Percentiles rank a stretch among this genome's conserved stretches.
phyloP scores from a whole-genome alignment of 148 eudicot species.

The Amaranthus palmeri region DNA sequence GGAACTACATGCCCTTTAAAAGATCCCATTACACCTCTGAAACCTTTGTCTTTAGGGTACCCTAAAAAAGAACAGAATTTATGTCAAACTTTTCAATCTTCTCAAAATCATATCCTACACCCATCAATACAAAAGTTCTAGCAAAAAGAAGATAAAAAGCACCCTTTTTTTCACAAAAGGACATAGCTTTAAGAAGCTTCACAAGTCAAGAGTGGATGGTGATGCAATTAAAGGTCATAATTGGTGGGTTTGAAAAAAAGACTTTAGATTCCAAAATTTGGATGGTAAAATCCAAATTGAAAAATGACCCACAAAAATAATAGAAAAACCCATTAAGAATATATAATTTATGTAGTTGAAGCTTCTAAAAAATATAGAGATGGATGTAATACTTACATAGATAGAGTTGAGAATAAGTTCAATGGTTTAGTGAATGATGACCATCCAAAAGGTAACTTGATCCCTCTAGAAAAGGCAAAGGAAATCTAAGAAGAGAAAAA shows the following conservation, averaged over 20 bases:
- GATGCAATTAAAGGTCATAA: constrained; percentile 23
- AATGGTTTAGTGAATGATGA: constrained; percentile 11
- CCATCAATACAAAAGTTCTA: too few relatives aligned
- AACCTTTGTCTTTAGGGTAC: not conserved
- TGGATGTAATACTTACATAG: constrained; percentile 9
- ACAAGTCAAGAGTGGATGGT: constrained; percentile 9
- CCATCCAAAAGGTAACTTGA: constrained; percentile 11
- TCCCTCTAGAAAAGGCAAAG: not conserved
- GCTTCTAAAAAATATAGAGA: not conserved
- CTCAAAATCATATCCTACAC: constrained; percentile 10
- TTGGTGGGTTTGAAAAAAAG: constrained; percentile 20
- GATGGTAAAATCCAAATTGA: not conserved
- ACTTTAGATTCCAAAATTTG: constrained; percentile 8
- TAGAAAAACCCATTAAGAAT: not conserved
- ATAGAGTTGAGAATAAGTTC: constrained; percentile 1
- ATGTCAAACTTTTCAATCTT: not conserved
- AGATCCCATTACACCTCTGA: constrained; percentile 60
- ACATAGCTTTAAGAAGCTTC: not conserved
- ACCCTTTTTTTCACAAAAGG: not conserved
- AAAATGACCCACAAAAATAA: not conserved
- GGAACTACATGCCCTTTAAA: constrained; percentile 89
- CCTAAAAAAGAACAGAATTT: constrained; percentile 12
- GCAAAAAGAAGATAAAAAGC: not conserved
- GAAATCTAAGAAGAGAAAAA: not conserved
- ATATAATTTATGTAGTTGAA: too few relatives aligned